phyloP scores from a whole-genome alignment of 768 basidiomycete species.

The Agaricus blazei region DNA sequence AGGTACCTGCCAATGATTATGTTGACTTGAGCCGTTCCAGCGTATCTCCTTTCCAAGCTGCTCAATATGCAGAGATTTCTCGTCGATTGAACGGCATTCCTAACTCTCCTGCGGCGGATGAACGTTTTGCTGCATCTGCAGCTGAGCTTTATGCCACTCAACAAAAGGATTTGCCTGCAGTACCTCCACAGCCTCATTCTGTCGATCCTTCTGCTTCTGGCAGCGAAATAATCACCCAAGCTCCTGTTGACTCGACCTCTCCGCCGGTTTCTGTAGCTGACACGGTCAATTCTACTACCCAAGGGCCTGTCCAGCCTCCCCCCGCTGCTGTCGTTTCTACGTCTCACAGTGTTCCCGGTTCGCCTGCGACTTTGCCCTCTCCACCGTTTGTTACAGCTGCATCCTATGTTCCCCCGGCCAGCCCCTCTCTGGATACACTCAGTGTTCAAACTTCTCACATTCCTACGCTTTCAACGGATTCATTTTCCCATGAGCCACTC shows the following conservation, averaged over 20 bases:
- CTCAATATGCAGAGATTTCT: constrained; percentile 70
- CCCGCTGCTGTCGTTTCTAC: not conserved
- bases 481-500: constrained; percentile 17
- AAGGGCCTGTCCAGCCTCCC: not conserved
- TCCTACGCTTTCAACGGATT: constrained; percentile 12
- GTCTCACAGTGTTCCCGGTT: no score
- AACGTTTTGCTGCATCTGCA: not conserved
- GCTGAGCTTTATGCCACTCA: constrained; percentile 13
- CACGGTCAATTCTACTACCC: not conserved
- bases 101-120: not conserved
- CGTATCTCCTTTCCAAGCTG: constrained; percentile 70
- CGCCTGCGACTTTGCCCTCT: not conserved
- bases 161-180: constrained; percentile 20
- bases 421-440: not conserved
- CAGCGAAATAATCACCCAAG: not conserved
- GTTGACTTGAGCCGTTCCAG: constrained; percentile 64
- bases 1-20: constrained; percentile 39
- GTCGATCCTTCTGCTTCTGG: not conserved
- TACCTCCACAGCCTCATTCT: constrained; percentile 12
- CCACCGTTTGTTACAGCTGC: not conserved
- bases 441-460: constrained; percentile 6
- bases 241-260: not conserved
- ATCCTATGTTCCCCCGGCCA: no score
- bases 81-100: constrained; percentile 37
- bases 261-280: not conserved